Evolutionary conservation across 371 early-diverging fungal species (phyloP).

Genomic region (Haplosporangium sp.): DNA sequence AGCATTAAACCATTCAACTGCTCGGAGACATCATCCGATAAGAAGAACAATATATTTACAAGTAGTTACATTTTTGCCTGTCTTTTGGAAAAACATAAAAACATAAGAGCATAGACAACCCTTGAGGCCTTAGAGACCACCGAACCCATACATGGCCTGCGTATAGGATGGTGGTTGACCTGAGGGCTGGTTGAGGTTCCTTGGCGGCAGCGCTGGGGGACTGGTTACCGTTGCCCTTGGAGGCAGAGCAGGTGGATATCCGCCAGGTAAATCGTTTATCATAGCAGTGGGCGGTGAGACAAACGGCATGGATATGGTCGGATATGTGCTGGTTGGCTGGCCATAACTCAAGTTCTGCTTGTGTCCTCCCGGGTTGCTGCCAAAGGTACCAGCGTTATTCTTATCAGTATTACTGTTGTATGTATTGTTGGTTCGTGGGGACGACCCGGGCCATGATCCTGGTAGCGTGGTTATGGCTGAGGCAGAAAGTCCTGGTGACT

Average conservation of each 20-base stretch:
- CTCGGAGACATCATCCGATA: no score
- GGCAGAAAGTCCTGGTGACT: background rate
- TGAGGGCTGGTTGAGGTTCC: slow-evolving; percentile 10
- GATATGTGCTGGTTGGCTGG: slow-evolving; percentile 13
- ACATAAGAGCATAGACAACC: background rate
- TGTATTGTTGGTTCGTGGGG: background rate
- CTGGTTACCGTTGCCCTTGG: slow-evolving; percentile 13
- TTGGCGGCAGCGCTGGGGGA: slow-evolving; percentile 38
- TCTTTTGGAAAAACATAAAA: background rate
- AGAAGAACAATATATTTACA: no score
- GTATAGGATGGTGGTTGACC: slow-evolving; percentile 8
- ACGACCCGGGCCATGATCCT: slow-evolving; percentile 18
- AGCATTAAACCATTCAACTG: no score
- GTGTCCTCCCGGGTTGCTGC: slow-evolving; percentile 8
- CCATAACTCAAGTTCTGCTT: slow-evolving; percentile 27
- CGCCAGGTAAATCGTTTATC: slow-evolving; percentile 4
- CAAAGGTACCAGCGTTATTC: background rate
- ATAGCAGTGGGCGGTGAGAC: background rate
- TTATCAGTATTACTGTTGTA: background rate
- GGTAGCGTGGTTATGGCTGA: slow-evolving; percentile 6
- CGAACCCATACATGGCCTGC: slow-evolving; percentile 7
- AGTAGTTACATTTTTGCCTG: background rate
- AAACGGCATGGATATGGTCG: background rate
- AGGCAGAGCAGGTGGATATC: slow-evolving; percentile 4
- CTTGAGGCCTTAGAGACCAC: no score